Evolutionary conservation across 306 rosid genomes (phyloP), one percentile per base, ranked within the genome.

Genomic region (Prunus davidiana): DNA sequence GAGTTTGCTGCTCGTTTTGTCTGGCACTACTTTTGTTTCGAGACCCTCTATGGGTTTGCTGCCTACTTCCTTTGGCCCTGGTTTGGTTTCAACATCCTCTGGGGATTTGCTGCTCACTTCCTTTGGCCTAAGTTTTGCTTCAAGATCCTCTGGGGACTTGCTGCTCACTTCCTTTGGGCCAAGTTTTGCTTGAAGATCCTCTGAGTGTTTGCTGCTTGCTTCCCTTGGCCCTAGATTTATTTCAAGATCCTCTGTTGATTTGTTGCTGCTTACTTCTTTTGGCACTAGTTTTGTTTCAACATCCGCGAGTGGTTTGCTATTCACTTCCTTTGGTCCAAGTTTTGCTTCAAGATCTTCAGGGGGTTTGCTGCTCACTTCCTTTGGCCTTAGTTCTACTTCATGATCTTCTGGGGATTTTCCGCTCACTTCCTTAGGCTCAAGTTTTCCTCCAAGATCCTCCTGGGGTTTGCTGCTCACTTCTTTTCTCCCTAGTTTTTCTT

Each of bases 311-410:
- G 52, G 25, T 14, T 61, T 61, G 10, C 66, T 13, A 34, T 22
- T 55, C 25, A 55, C 12, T 6, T 62, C 43, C n/a, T 9, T 62
- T 28, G 43, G 41, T 41, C 67, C 67, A 4, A 25, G 34, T 13
- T 25, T 12, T 0, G 3, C 67, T 67, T 91, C 93, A 74, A 82
- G 75, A 74, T 83, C 82, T 82, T 86, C 51, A 0, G 15, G 43
- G 45, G 69, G 19, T 79, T 50, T 32, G 6, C 15, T 10, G 47
- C 22, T 79, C 71, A 79, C 24, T 70, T 80, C 82, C 1, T 87
- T 38, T 52, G 93, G 86, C 28, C 51, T 7, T n/a, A 10, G 15
- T 20, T 12, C 20, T 64, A 32, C 9, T 43, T 41, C 41, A 28
- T 5, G 2, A 15, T 28, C 67, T 7, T 22, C 65, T 27, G 3